Percentiles rank a stretch among this genome's conserved stretches.
These are phyloP conservation scores for Fragilaria crotonensis DNA, from an alignment of 108 stramenopile species.

Conservation along the genomic window DNA sequence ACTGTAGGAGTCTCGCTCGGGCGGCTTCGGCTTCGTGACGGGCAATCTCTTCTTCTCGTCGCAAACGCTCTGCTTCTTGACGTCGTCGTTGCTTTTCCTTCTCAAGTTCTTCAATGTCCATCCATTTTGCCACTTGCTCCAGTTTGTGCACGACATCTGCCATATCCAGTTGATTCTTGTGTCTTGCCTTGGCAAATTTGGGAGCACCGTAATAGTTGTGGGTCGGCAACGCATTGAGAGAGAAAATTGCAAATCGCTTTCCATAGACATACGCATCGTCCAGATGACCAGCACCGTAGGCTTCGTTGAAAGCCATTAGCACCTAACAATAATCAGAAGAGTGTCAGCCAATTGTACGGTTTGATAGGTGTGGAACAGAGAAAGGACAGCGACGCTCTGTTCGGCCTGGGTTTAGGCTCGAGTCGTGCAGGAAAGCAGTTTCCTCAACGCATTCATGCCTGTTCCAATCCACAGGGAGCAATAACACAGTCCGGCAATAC, in stretches of 20 bases:
- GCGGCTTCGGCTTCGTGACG: slow-evolving; percentile 12
- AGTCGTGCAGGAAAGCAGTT: not conserved
- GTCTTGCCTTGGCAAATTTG: slow-evolving; percentile 20
- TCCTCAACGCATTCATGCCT: not conserved
- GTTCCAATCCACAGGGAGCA: not conserved
- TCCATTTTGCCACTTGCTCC: slow-evolving; percentile 58
- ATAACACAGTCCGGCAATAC: no score
- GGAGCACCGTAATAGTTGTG: slow-evolving; percentile 66
- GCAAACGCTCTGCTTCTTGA: slow-evolving; percentile 13
- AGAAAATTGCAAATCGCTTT: slow-evolving; percentile 66
- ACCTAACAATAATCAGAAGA: slow-evolving; percentile 7
- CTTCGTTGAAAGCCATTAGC: slow-evolving; percentile 19
- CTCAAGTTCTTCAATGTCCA: slow-evolving; percentile 66
- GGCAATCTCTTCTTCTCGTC: slow-evolving; percentile 29
- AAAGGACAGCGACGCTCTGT: no score
- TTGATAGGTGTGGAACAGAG: slow-evolving; percentile 22
- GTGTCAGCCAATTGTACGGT: not conserved
- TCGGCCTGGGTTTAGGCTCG: no score
- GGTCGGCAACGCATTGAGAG: slow-evolving; percentile 46
- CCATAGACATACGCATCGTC: slow-evolving; percentile 81
- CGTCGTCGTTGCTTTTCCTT: slow-evolving; percentile 17
- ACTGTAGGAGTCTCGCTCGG: slow-evolving; percentile 1
- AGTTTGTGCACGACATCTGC: slow-evolving; percentile 50
- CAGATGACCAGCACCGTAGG: slow-evolving; percentile 26
- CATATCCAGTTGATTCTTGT: slow-evolving; percentile 44